Evolutionary conservation across 177 flowering plant species (phyloP), one percentile per base, ranked within the genome.

Genomic region (Vitis hybrid): DNA sequence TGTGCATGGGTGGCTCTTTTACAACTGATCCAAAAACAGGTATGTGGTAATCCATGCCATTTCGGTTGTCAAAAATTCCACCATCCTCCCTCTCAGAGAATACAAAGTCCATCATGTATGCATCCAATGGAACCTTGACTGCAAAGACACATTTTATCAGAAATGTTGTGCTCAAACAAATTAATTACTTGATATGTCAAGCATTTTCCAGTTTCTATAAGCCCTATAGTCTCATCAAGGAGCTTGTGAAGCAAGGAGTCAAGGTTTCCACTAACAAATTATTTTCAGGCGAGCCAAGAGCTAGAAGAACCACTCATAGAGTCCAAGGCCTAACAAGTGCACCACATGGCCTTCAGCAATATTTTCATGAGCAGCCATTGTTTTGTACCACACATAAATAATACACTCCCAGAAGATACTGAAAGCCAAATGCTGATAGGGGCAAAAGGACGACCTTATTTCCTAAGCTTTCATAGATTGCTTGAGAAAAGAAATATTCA

Each of bases 101-200:
- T 64, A 96, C 99, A 82, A 96, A 96, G 78, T 96, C 97, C 95
- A 96, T 88, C 89, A 79, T 77, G 70, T 92, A 89, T 56, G 97
- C 98, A 87, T 96, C 99, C 84, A 91, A 65, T 55, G 99, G 99
- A 75, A 96, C 92, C 80, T 86, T 89, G 58, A 93, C 97, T 93
- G 91, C 75, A 74, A 64, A 71, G 15, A 69, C 8, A n/a, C n/a
- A 46, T 54, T 11, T 63, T 32, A 55, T 19, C 62, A 52, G 16
- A 21, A 48, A 69, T 27, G 3, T 60, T 14, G 46, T 16, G 18
- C 4, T 52, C 60, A 40, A 32, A 52, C 8, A 66, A 55, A 15
- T 56, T 50, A 66, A 9, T 6, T 27, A 19, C 12, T 56, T 15
- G 4, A n/a, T 30, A 21, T 6, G 30, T n/a, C 51, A 30, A 21